These are phyloP conservation scores for Stemphylium lycopersici DNA, from an alignment of 2,329 filamentous ascomycete species.

Conservation along the genomic window DNA sequence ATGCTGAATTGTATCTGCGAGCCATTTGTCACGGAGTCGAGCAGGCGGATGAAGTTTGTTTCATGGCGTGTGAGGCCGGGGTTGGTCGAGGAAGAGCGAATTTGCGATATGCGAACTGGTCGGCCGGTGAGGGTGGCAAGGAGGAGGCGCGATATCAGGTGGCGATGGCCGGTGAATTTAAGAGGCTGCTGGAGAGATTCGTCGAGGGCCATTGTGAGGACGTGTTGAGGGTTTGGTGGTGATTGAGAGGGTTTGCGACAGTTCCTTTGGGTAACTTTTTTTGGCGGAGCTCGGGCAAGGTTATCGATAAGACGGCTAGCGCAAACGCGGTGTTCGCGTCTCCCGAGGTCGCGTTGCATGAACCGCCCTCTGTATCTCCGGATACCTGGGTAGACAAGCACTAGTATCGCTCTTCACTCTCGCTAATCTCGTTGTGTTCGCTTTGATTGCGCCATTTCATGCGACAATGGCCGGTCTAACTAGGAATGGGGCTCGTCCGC, in stretches of 20 bases:
- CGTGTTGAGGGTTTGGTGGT: neutral
- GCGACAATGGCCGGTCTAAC: slow-evolving; percentile 20
- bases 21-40: slow-evolving; percentile 95
- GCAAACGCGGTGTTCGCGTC: slow-evolving; percentile 12
- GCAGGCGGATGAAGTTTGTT: slow-evolving; percentile 91
- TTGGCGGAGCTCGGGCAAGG: slow-evolving; percentile 9
- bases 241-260: slow-evolving; percentile 1
- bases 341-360: slow-evolving; percentile 5
- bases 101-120: slow-evolving; percentile 89
- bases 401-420: neutral
- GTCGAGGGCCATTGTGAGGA: slow-evolving; percentile 38
- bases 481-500: slow-evolving; percentile 12
- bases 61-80: slow-evolving; percentile 92
- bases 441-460: neutral
- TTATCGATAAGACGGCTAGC: slow-evolving; percentile 20
- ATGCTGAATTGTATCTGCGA: slow-evolving; percentile 94
- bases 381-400: neutral
- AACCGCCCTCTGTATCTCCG: neutral
- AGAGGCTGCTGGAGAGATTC: slow-evolving; percentile 58
- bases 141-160: slow-evolving; percentile 82
- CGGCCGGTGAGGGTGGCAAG: slow-evolving; percentile 90
- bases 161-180: slow-evolving; percentile 82
- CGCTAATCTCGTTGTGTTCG: neutral
- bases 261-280: slow-evolving; percentile 27
- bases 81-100: slow-evolving; percentile 84